Percentiles rank a stretch among this genome's conserved stretches.
Evolutionary conservation across 805 yeast species (phyloP).

Genomic region (Candida adriatica): DNA sequence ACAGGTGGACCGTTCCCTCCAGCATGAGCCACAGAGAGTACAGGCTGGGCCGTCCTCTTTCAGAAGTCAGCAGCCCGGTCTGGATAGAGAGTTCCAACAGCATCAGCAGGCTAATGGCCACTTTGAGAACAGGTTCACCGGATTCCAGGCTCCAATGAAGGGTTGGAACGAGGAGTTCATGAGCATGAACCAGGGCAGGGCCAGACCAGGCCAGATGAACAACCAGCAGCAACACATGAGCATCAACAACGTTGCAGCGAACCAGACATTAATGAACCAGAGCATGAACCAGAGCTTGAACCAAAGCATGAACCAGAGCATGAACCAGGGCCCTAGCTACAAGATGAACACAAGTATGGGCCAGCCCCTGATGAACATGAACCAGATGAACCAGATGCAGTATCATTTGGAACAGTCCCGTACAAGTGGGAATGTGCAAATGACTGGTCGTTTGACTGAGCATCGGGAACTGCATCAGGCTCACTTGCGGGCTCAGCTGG

Average conservation of each 20-base stretch:
- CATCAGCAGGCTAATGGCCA: constrained; percentile 11
- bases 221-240: neutral
- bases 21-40: constrained; percentile 14
- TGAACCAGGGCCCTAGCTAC: too few species aligned
- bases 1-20: constrained; percentile 22
- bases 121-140: constrained; percentile 7
- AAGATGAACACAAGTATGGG: too few species aligned
- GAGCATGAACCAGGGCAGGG: too few species aligned
- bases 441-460: constrained; percentile 14
- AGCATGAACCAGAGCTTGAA: too few species aligned
- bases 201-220: constrained; percentile 1
- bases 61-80: constrained; percentile 12
- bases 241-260: constrained; percentile 9
- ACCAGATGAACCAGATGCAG: too few species aligned
- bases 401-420: too few species aligned
- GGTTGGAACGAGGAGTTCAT: neutral
- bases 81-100: constrained; percentile 18
- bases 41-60: constrained; percentile 5
- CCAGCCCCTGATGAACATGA: too few species aligned
- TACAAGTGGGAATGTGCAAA: too few species aligned
- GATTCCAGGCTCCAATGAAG: constrained; percentile 6
- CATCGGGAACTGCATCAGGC: constrained; percentile 19
- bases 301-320: too few species aligned
- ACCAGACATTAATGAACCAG: too few species aligned
- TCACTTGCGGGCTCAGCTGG: constrained; percentile 12